phyloP scores from a whole-genome alignment of 495 filamentous ascomycete species.

The Lasiosphaeria ovina region DNA sequence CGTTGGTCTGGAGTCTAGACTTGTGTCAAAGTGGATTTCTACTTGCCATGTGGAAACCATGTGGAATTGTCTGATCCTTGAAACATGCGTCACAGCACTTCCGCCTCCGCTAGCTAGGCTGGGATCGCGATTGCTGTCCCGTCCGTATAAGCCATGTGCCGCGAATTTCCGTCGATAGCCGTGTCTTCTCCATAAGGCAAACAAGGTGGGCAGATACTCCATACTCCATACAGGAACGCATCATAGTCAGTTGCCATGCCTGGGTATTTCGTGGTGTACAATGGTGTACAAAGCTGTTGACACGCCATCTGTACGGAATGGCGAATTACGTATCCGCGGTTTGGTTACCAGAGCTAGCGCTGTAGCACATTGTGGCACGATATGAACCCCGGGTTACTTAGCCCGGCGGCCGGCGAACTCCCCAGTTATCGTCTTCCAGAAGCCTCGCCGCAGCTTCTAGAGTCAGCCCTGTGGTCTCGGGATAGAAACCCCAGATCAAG shows the following conservation, averaged over 20 bases:
- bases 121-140: background rate
- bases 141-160: background rate
- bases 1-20: too few species aligned
- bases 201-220: background rate
- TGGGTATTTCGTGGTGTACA: background rate
- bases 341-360: too few species aligned
- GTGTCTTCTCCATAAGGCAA: background rate
- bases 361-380: too few species aligned
- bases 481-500: conserved; percentile 70
- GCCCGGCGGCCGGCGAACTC: conserved; percentile 46
- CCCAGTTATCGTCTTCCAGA: conserved; percentile 69
- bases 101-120: background rate
- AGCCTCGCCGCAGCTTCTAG: conserved; percentile 78
- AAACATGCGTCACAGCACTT: background rate
- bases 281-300: too few species aligned
- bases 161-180: conserved; percentile 9
- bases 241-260: background rate
- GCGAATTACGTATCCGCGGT: too few species aligned
- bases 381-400: background rate
- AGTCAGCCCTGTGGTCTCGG: conserved; percentile 77
- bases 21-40: background rate
- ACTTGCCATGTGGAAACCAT: background rate
- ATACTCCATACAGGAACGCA: too few species aligned
- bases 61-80: background rate
- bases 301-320: too few species aligned